phyloP scores from a whole-genome alignment of 768 basidiomycete genomes.

The Heimioporus sp. region DNA sequence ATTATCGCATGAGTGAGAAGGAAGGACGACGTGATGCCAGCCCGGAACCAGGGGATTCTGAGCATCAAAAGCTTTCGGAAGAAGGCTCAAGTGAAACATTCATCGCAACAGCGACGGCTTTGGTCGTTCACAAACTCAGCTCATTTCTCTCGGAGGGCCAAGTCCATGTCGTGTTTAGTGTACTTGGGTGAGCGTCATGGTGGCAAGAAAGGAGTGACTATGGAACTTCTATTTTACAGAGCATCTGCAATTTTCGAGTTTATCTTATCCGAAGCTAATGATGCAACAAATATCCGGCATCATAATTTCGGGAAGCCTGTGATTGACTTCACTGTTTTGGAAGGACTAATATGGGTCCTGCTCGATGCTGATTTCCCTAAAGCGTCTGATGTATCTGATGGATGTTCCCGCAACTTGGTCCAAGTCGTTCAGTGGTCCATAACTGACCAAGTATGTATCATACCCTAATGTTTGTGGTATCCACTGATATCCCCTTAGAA shows the following conservation, averaged over 20 bases:
- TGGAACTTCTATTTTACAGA: conserved; percentile 35
- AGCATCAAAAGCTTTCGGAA: background rate
- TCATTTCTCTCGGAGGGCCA: conserved; percentile 40
- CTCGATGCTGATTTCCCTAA: conserved; percentile 46
- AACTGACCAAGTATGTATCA: conserved; percentile 36
- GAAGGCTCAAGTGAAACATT: conserved; percentile 15
- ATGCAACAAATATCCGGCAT: conserved; percentile 28
- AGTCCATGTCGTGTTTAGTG: conserved; percentile 59
- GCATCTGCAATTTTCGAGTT: conserved; percentile 65
- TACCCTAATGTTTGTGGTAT: background rate
- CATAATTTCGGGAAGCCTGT: conserved; percentile 59
- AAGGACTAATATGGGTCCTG: conserved; percentile 43
- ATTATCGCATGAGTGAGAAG: conserved; percentile 11
- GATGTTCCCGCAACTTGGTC: conserved; percentile 24
- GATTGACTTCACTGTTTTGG: conserved; percentile 50
- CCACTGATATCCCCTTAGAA: conserved; percentile 8
- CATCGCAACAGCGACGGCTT: conserved; percentile 35
- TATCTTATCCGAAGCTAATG: conserved; percentile 29
- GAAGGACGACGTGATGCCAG: conserved; percentile 18
- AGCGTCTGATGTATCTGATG: conserved; percentile 6
- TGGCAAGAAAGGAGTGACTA: background rate
- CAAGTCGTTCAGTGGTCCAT: conserved; percentile 32
- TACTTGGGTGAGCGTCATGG: conserved; percentile 57
- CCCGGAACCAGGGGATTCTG: conserved; percentile 21
- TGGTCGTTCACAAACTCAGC: conserved; percentile 59